Conservation (phyloP, 1,284 basidiomycete species). For the Ceratobasidium sp. region DNA sequence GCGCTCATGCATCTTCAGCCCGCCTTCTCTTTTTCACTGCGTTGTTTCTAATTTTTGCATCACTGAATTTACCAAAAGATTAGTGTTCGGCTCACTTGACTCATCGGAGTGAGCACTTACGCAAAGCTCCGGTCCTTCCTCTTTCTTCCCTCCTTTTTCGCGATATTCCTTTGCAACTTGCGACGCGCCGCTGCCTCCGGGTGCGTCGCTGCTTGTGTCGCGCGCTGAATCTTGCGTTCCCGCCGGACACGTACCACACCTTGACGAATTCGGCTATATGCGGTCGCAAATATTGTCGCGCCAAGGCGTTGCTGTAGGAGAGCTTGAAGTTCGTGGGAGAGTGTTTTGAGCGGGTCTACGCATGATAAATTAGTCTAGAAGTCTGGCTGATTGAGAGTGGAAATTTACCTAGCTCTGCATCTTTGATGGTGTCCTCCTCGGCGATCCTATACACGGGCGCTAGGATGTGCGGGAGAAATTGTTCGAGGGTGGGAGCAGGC, state of each 20-base stretch:
- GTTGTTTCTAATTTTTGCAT: conserved; percentile 33
- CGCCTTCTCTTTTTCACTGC: conserved; percentile 3
- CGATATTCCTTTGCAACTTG: conserved; percentile 67
- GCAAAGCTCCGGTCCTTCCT: conserved; percentile 61
- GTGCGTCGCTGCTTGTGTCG: conserved; percentile 68
- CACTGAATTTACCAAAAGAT: not conserved
- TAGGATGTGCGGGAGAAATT: conserved; percentile 83
- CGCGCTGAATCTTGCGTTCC: conserved; percentile 72
- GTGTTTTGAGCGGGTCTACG: conserved; percentile 80
- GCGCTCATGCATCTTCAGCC: not conserved
- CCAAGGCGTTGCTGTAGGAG: conserved; percentile 88
- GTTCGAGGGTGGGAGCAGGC: conserved; percentile 61
- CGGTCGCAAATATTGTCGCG: conserved; percentile 75
- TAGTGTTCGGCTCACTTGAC: not conserved
- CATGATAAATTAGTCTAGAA: not conserved
- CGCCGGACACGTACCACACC: conserved; percentile 70
- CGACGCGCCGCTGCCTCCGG: conserved; percentile 80
- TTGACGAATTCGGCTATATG: conserved; percentile 83
- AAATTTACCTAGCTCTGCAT: conserved; percentile 76
- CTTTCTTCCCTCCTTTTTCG: conserved; percentile 84
- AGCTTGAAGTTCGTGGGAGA: conserved; percentile 86
- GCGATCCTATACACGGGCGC: conserved; percentile 85
- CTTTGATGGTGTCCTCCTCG: conserved; percentile 83
- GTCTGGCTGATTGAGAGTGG: not conserved
- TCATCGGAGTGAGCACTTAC: conserved; percentile 43